Base-by-base conservation (phyloP, 2,329 filamentous ascomycete species). In the Stromatinia cepivora region DNA sequence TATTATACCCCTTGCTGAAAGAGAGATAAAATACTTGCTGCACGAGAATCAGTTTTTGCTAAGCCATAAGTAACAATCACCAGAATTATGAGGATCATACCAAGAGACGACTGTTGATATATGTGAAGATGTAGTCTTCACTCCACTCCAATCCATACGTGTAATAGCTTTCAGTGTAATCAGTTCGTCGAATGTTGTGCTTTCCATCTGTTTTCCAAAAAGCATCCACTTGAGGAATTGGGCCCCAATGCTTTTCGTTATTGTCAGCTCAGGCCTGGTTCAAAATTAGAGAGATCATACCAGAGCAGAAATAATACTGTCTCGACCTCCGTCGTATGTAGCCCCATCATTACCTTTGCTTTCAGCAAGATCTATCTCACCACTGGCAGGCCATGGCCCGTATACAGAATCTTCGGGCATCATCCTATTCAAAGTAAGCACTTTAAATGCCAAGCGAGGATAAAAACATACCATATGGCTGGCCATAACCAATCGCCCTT, bases 401-500 rank as follows among this genome's bases (percentile, higher is more conserved):
- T 86, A 86, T 5, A 78, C 79, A 20, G 77, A 78, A 54, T 81
- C 76, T 71, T 81, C 79, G 7, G 84, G 84, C 81, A 85, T 82
- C 82, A 86, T 84, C 82, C 81, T 75, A 6, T n/a, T 52, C 7
- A 39, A n/a, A 13, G 25, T 59, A 20, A 59, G 58, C 20, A 53
- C 9, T 31, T 46, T 31, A 15, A 11, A 28, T 20, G 13, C 8
- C 4, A 36, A 36, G 8, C 0, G 6, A 11, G 17, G 7, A 2
- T 42, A 62, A 20, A 48, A 70, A 59, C 56, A 42, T 67, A 66
- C 74, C 74, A 75, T 53, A 83, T 81, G 2, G 79, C 79, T 42
- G 82, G 84, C 85, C 84, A 86, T 34, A 87, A 76, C 85, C 85
- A 87, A 74, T 86, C 83, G 6, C 85, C 85, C 46, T 76, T 77